These are phyloP conservation scores for Eutreptiella sp. DNA, from an alignment of 208 protist genomes.

Conservation along the genomic window DNA sequence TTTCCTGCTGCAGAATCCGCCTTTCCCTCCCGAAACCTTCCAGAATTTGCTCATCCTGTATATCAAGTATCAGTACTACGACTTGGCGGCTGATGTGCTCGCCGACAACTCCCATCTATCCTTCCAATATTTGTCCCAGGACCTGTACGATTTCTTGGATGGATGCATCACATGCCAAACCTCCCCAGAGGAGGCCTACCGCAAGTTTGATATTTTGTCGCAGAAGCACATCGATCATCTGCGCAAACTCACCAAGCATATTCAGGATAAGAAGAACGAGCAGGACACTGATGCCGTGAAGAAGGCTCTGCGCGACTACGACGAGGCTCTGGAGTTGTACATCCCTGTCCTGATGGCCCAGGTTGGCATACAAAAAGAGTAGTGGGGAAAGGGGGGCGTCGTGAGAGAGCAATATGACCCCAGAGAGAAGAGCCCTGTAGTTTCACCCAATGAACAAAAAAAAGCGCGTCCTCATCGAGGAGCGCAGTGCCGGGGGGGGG, in stretches of 20 bases:
- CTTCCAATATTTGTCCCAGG: constrained; percentile 83
- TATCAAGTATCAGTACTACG: constrained; percentile 91
- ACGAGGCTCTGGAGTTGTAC: constrained; percentile 85
- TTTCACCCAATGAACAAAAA: too few relatives aligned
- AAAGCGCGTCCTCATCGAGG: too few relatives aligned
- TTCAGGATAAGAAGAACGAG: constrained; percentile 83
- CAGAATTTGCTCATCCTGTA: constrained; percentile 93
- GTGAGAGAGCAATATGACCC: too few relatives aligned
- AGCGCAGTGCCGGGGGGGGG: too few relatives aligned
- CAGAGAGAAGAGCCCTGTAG: too few relatives aligned
- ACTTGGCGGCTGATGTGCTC: constrained; percentile 89
- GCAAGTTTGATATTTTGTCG: constrained; percentile 89
- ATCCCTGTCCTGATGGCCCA: constrained; percentile 91
- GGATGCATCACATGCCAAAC: constrained; percentile 87
- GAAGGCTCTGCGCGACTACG: constrained; percentile 73
- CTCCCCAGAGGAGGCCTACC: constrained; percentile 87
- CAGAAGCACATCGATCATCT: constrained; percentile 87
- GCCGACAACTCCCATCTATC: constrained; percentile 86
- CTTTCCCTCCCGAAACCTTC: constrained; percentile 93
- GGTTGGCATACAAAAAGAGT: too few relatives aligned
- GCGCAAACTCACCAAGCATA: constrained; percentile 83
- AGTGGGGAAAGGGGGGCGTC: too few relatives aligned
- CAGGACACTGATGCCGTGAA: constrained; percentile 74
- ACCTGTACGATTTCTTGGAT: constrained; percentile 90
- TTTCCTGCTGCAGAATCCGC: constrained; percentile 85